phyloP scores from a whole-genome alignment of 257 asterid species.

The Solanum sejunctum region DNA sequence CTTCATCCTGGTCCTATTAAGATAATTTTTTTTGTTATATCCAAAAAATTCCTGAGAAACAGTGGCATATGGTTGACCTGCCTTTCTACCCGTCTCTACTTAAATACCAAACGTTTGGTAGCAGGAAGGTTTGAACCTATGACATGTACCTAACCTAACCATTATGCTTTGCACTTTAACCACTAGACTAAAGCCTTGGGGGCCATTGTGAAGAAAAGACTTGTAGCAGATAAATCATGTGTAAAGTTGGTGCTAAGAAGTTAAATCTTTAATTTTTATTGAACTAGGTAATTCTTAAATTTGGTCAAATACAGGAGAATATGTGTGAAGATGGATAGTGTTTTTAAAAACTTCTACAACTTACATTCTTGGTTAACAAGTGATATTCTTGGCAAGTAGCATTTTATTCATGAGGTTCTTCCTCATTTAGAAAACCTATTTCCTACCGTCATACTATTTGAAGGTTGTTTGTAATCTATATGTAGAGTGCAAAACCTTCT shows the following conservation, averaged over 20 bases:
- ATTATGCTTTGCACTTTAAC: neutral
- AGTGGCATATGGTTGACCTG: neutral
- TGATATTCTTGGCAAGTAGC: neutral
- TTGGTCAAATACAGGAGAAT: neutral
- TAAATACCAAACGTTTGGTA: neutral
- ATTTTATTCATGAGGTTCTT: neutral
- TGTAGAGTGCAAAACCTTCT: neutral
- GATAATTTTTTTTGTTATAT: neutral
- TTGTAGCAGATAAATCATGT: neutral
- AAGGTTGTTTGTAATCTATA: neutral
- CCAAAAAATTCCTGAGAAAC: neutral
- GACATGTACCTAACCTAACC: neutral
- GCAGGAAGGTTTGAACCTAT: neutral
- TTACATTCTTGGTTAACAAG: neutral
- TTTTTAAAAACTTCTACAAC: neutral
- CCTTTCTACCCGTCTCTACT: neutral
- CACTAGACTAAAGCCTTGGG: neutral
- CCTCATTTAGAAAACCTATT: neutral
- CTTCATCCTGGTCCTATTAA: neutral
- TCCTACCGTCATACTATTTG: neutral
- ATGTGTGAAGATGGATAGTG: neutral
- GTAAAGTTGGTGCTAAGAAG: neutral
- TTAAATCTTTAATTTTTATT: neutral
- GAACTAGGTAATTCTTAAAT: neutral
- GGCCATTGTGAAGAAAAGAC: neutral